A percentile compares a stretch with the other conserved stretches of the same genome.
Conservation (phyloP, 129 eudicot species). For the Flaveria robusta region DNA sequence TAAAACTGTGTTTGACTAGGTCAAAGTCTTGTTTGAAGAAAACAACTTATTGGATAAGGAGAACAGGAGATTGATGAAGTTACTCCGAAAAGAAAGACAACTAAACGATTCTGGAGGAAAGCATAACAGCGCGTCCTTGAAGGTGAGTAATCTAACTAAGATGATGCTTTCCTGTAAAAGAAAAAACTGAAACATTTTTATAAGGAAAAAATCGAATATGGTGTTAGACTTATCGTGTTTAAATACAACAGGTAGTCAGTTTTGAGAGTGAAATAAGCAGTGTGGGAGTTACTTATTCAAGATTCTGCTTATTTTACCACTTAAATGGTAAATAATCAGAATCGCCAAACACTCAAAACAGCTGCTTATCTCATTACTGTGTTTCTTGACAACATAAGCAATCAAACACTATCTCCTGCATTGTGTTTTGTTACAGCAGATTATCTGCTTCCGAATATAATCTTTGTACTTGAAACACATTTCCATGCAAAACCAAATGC, state of each 20-base stretch:
- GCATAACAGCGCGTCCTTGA: slow-evolving; percentile 56
- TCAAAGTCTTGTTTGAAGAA: slow-evolving; percentile 61
- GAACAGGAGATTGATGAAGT: slow-evolving; percentile 65
- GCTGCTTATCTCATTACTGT: not conserved
- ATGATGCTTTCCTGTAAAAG: not conserved
- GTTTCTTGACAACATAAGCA: not conserved
- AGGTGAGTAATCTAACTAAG: slow-evolving; percentile 49
- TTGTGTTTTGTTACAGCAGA: not conserved
- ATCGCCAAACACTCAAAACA: not conserved
- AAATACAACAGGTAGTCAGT: not conserved
- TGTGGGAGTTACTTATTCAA: not conserved
- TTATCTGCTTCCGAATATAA: not conserved
- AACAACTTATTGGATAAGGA: slow-evolving; percentile 59
- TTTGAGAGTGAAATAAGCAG: not conserved
- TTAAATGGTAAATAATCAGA: not conserved
- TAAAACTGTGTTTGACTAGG: slow-evolving; percentile 44
- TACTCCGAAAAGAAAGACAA: slow-evolving; percentile 47
- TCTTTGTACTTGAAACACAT: slow-evolving; percentile 4
- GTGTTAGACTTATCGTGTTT: not conserved
- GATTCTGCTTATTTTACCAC: not conserved
- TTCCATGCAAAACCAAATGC: not conserved
- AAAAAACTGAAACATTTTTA: not conserved
- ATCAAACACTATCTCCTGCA: not conserved
- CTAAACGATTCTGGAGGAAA: slow-evolving; percentile 61
- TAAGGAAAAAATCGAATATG: not conserved